Conservation (phyloP, 257 asterid genomes). For the Mentha longifolia region DNA sequence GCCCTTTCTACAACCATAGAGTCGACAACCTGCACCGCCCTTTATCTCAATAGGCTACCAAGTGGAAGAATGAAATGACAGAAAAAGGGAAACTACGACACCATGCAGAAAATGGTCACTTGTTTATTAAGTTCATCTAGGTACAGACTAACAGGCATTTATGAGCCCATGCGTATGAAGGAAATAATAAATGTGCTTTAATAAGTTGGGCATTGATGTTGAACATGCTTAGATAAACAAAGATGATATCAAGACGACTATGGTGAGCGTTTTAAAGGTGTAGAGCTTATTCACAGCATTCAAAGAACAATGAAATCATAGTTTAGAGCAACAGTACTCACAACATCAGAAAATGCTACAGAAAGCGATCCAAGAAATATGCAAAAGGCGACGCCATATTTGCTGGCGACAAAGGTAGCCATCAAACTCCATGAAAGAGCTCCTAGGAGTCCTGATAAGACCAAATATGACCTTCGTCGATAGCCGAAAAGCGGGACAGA, state of each 20-base stretch:
- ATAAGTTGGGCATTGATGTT: constrained; percentile 1
- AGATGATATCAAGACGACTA: not conserved
- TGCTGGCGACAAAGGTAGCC: constrained; percentile 81
- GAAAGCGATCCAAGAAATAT: constrained; percentile 88
- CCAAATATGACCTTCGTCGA: constrained; percentile 92
- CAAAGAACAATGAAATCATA: not conserved
- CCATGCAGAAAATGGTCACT: constrained; percentile 10
- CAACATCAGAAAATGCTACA: constrained; percentile 91
- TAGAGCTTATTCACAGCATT: not conserved
- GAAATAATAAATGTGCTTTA: not conserved
- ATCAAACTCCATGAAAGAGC: constrained; percentile 90
- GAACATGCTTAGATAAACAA: constrained; percentile 1
- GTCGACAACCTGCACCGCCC: constrained; percentile 75
- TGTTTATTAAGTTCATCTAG: not conserved
- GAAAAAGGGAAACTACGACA: constrained; percentile 21
- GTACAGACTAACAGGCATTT: constrained; percentile 1
- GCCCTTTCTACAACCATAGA: constrained; percentile 98
- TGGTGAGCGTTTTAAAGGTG: not conserved
- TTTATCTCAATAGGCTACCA: constrained; percentile 35
- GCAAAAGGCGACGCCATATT: constrained; percentile 79
- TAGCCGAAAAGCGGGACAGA: constrained; percentile 93
- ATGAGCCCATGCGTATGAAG: not conserved
- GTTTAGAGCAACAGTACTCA: constrained; percentile 43
- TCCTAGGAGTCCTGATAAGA: constrained; percentile 87
- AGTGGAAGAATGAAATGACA: constrained; percentile 19